Evolutionary conservation across 202 grass and related monocot species (phyloP).

Genomic region (Sporobolus alterniflorus): DNA sequence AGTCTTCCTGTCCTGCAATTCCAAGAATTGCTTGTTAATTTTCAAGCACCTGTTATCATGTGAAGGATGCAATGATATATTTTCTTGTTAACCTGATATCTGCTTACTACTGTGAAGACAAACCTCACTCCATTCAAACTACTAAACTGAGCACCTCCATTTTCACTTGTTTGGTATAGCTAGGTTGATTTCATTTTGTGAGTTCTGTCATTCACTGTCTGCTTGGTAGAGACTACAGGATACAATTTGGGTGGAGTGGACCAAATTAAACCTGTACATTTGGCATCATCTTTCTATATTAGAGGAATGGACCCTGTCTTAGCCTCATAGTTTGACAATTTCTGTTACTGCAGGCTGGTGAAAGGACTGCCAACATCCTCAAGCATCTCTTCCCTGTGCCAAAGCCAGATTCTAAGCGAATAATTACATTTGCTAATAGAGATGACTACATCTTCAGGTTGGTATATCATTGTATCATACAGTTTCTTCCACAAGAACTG

Average conservation of each 20-base stretch:
- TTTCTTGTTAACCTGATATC: constrained; percentile 43
- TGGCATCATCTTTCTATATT: neutral
- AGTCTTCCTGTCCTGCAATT: no score
- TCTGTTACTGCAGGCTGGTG: constrained; percentile 65
- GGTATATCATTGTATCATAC: neutral
- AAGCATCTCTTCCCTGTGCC: constrained; percentile 96
- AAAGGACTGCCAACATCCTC: constrained; percentile 81
- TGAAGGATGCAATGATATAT: constrained; percentile 17
- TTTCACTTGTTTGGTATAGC: neutral
- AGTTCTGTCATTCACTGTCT: neutral
- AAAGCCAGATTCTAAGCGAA: constrained; percentile 81
- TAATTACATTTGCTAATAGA: constrained; percentile 90
- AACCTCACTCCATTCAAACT: constrained; percentile 41
- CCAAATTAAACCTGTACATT: neutral
- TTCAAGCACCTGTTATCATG: neutral
- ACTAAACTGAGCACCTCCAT: constrained; percentile 23
- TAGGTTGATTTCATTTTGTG: neutral
- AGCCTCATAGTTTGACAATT: neutral
- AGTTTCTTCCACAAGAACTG: neutral
- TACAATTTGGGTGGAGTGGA: neutral
- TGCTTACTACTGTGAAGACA: constrained; percentile 40
- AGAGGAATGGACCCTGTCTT: neutral
- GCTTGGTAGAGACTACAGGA: neutral
- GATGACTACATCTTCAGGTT: constrained; percentile 95
- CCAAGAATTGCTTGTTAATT: neutral